Base-by-base conservation (phyloP, 2,329 filamentous ascomycete genomes). In the Alternaria infectoria region DNA sequence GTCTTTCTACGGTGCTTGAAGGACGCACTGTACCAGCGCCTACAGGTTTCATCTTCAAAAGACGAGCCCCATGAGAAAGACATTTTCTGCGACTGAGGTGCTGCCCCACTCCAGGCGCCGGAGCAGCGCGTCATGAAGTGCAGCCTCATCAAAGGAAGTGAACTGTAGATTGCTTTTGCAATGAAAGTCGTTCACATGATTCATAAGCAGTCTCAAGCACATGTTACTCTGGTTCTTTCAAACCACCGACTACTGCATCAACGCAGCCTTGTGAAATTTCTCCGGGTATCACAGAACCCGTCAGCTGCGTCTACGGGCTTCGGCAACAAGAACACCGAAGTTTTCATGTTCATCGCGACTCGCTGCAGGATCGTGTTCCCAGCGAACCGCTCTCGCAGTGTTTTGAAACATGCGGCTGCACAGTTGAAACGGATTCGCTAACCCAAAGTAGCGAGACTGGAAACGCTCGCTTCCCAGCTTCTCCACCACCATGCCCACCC, bases 381-480 rank as follows among this genome's bases (percentile, higher is more conserved):
- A 61, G 63, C 54, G 61, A 70, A 55, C 49, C 64, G 66, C 69
- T 61, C 28, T 43, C 10, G 17, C 28, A 46, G n/a, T 21, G 60
- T 69, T 71, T 71, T 74, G 71, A 74, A 73, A 74, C 70, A 66
- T 17, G 45, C 61, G 25, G 43, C 46, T 61, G 69, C 67, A 68
- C 69, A 61, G 59, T 26, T 61, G 59, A 61, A 49, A 60, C 58
- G 28, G 51, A 30, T 45, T 59, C 61, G 54, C 71, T 70, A 70
- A 65, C 65, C 68, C 26, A 40, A 55, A 69, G 19, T n/a, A 59
- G 59, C 55, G 30, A 45, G 62, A 67, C 70, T 70, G 64, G 67
- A 74, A 72, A 72, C 70, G 63, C 57, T 63, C 61, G 63, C 64
- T 64, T 66, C 66, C 52, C n/a, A 32, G 23, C 63, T 61, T 60